phyloP scores from a whole-genome alignment of 371 early-diverging fungal genomes.

The Mucor indicus region DNA sequence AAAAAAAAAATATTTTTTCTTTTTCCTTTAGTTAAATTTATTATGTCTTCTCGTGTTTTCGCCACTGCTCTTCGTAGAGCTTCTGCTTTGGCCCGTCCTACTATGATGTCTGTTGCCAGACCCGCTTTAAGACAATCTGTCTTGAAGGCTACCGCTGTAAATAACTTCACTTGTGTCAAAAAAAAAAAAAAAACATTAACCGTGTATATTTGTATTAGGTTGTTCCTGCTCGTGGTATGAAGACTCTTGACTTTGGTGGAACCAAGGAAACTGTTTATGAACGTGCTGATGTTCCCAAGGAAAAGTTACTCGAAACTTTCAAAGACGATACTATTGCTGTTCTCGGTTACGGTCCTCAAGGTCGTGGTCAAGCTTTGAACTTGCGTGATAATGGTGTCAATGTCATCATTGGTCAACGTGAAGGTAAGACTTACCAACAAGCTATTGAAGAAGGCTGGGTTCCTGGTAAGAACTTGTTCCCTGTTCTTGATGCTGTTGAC shows the following conservation, averaged over 20 bases:
- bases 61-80: conserved; percentile 41
- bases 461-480: conserved; percentile 93
- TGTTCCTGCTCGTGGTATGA: conserved; percentile 66
- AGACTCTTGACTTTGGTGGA: conserved; percentile 95
- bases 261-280: conserved; percentile 92
- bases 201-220: background rate
- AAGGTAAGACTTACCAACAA: conserved; percentile 91
- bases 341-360: conserved; percentile 97
- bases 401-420: conserved; percentile 94
- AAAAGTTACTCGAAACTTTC: conserved; percentile 89
- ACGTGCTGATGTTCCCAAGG: conserved; percentile 90
- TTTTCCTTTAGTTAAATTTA: background rate
- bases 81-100: conserved; percentile 26
- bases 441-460: conserved; percentile 96
- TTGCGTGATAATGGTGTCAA: conserved; percentile 95
- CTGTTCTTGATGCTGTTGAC: conserved; percentile 88
- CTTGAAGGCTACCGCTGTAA: conserved; percentile 21
- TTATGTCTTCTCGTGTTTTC: conserved; percentile 35
- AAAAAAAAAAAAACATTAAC: background rate
- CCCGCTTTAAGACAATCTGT: conserved; percentile 20
- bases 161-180: conserved; percentile 33
- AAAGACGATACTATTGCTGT: conserved; percentile 93
- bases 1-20: background rate
- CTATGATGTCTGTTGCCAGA: conserved; percentile 17
- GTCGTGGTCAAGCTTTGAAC: conserved; percentile 95